Percentiles rank a stretch among this genome's conserved stretches.
phyloP scores from a whole-genome alignment of 176 grass and related monocot genomes.

The Panicum miliaceum region DNA sequence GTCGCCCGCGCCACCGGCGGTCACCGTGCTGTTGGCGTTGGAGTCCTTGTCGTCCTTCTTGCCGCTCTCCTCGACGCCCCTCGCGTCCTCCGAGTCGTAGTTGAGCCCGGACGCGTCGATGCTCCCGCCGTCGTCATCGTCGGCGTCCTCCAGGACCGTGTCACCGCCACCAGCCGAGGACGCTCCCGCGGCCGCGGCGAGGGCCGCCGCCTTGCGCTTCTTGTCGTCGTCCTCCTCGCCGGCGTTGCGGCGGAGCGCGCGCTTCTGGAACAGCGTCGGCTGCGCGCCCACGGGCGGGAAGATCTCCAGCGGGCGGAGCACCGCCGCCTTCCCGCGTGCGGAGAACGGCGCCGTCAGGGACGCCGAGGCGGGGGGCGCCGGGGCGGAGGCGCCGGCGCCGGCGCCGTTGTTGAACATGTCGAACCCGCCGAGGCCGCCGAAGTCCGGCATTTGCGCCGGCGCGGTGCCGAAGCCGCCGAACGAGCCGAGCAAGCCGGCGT shows the following conservation, averaged over 20 bases:
- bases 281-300: constrained; percentile 81
- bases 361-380: constrained; percentile 18
- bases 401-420: constrained; percentile 60
- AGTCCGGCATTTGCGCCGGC: constrained; percentile 42
- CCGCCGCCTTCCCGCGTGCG: constrained; percentile 61
- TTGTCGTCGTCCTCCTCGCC: constrained; percentile 67
- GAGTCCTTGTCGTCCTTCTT: constrained; percentile 73
- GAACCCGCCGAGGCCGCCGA: constrained; percentile 55
- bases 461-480: constrained; percentile 75
- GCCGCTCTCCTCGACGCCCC: constrained; percentile 60
- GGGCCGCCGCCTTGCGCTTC: constrained; percentile 61
- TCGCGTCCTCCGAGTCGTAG: constrained; percentile 85
- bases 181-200: neutral
- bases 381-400: constrained; percentile 37
- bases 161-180: constrained; percentile 39
- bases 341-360: constrained; percentile 47
- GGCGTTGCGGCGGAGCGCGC: constrained; percentile 81
- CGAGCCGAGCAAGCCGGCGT: constrained; percentile 41
- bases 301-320: constrained; percentile 84
- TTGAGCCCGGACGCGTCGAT: constrained; percentile 86
- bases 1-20: constrained; percentile 51
- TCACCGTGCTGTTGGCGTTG: constrained; percentile 80
- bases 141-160: constrained; percentile 54
- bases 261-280: constrained; percentile 97
- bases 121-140: constrained; percentile 74